Evolutionary conservation across 345 rosid species (phyloP).

Genomic region (Gossypium turneri): DNA sequence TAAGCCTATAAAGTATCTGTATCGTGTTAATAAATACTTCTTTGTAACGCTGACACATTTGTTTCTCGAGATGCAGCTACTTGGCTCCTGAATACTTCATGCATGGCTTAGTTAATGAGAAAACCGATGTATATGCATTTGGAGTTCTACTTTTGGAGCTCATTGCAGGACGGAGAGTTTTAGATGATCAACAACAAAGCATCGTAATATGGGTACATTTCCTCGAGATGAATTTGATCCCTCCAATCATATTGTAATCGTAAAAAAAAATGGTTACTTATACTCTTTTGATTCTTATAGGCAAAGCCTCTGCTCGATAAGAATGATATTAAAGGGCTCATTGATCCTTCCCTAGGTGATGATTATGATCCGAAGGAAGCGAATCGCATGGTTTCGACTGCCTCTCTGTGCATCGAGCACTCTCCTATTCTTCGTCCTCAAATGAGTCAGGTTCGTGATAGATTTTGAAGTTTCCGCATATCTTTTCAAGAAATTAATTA

Average conservation of each 20-base stretch:
- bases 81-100: slow-evolving; percentile 94
- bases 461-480: background rate
- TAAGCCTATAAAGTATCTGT: slow-evolving; percentile 10
- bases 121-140: slow-evolving; percentile 82
- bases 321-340: slow-evolving; percentile 42
- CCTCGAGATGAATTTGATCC: slow-evolving; percentile 1
- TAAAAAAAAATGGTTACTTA: background rate
- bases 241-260: background rate
- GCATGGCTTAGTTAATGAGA: slow-evolving; percentile 94
- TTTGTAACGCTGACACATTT: background rate
- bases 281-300: slow-evolving; percentile 30
- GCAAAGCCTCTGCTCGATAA: slow-evolving; percentile 75
- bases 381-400: slow-evolving; percentile 61
- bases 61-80: slow-evolving; percentile 45
- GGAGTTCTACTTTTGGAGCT: slow-evolving; percentile 93
- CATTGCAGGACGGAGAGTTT: slow-evolving; percentile 70
- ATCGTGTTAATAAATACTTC: slow-evolving; percentile 1
- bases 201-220: slow-evolving; percentile 70
- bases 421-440: slow-evolving; percentile 80
- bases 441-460: slow-evolving; percentile 67
- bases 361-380: slow-evolving; percentile 56
- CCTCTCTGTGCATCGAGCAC: slow-evolving; percentile 69
- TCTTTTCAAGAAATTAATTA: background rate
- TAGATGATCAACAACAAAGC: slow-evolving; percentile 62
- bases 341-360: slow-evolving; percentile 60